Evolutionary conservation across 441 rosid genomes (phyloP), one percentile per base, ranked within the genome.

Genomic region (Gossypium gossypioides): DNA sequence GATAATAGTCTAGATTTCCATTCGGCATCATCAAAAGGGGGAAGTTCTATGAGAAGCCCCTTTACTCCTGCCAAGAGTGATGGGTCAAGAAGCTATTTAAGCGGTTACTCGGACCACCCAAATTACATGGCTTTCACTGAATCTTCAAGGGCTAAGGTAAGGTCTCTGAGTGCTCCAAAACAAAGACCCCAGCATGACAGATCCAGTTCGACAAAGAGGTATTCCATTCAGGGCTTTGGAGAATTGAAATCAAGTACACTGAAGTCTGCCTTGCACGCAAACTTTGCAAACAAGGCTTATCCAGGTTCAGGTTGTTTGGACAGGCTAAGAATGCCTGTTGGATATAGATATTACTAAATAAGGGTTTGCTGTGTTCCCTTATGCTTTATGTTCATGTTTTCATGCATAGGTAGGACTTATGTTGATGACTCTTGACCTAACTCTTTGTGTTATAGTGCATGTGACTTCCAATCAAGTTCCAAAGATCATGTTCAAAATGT

Each of bases 261-360:
- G 69, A 84, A 85, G 71, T 81, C 88, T 50, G 80, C 83, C 3
- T 50, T 87, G 77, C 87, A 86, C n/a, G 76, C 89, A 6, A 91
- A 73, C 75, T 89, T 87, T 25, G 57, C 86, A n/a, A 85, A 76
- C 81, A 95, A 87, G 75, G 98, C 90, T 3, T 95, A 92, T 72
- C 99, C 97, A 0, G 99, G 98, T 37, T 95, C 96, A 0, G 99
- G 98, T 69, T 88, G 90, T 54, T 80, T 95, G 84, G 96, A 95
- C 85, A 85, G 83, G 74, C 84, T 89, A 0, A 98, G 98, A 44
- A 85, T 92, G 96, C 97, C 97, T 0, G 50, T 88, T 54, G 91
- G 84, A 24, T 83, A 83, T 66, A 78, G 85, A 71, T 89, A 37
- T 37, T 37, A 70, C 81, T 91, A 75, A 75, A 74, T 13, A 27